These are phyloP conservation scores for Xerocomellus dryophilus DNA, from an alignment of 768 basidiomycete species.

Conservation along the genomic window DNA sequence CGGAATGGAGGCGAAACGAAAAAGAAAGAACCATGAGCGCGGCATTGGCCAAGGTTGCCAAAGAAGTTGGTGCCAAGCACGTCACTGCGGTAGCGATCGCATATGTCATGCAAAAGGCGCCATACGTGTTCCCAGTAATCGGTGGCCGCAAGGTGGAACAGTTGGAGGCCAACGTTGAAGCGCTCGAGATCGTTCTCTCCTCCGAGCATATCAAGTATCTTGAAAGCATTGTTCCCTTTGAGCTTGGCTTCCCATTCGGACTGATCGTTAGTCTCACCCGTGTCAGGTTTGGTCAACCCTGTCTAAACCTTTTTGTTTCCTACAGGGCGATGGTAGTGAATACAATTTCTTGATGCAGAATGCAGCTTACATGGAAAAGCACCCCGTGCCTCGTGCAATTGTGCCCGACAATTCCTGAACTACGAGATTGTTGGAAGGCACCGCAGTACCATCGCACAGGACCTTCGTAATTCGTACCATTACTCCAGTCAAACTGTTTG, in stretches of 20 bases:
- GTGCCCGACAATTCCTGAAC: constrained; percentile 5
- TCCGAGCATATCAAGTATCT: constrained; percentile 7
- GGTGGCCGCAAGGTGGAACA: constrained; percentile 54
- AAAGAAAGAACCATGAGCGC: constrained; percentile 32
- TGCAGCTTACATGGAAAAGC: constrained; percentile 23
- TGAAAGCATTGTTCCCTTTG: constrained; percentile 43
- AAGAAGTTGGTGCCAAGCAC: constrained; percentile 43
- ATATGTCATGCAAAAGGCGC: constrained; percentile 53
- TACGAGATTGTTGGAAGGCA: neutral
- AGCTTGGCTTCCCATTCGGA: constrained; percentile 42
- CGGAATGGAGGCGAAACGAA: constrained; percentile 35
- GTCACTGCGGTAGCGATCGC: constrained; percentile 45
- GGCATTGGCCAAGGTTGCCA: constrained; percentile 39
- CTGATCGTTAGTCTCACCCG: constrained; percentile 26
- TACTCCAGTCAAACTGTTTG: too few relatives aligned
- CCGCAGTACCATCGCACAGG: neutral
- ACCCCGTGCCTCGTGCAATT: constrained; percentile 9
- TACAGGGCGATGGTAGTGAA: constrained; percentile 29
- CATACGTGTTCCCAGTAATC: constrained; percentile 21
- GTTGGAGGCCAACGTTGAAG: constrained; percentile 47
- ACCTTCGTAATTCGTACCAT: neutral
- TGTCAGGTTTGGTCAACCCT: neutral
- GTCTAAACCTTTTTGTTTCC: neutral
- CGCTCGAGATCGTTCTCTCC: constrained; percentile 45
- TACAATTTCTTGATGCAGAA: constrained; percentile 11